phyloP scores from a whole-genome alignment of 352 stramenopile genomes.

The Globisporangium radiosum region DNA sequence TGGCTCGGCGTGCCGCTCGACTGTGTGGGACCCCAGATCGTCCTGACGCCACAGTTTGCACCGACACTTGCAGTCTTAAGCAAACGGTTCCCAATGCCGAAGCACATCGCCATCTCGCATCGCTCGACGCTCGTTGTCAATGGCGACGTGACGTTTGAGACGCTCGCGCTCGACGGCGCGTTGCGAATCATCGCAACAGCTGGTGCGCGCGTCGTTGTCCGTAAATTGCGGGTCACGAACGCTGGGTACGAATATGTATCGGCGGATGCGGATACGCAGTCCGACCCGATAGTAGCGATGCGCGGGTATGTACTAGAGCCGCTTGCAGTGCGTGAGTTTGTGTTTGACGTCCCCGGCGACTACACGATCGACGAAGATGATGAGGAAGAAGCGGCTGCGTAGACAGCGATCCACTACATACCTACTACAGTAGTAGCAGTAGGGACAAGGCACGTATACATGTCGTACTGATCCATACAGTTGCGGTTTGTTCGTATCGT shows the following conservation, averaged over 20 bases:
- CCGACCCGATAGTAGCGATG: conserved; percentile 40
- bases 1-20: conserved; percentile 53
- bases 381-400: neutral
- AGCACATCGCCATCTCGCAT: conserved; percentile 24
- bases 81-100: conserved; percentile 24
- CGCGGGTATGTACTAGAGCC: conserved; percentile 46
- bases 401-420: too few relatives aligned
- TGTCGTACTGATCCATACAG: too few relatives aligned
- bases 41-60: conserved; percentile 34
- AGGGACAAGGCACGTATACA: too few relatives aligned
- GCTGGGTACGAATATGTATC: conserved; percentile 38
- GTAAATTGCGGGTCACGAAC: conserved; percentile 36
- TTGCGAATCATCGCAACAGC: conserved; percentile 34
- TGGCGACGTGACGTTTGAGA: conserved; percentile 36
- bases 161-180: conserved; percentile 41
- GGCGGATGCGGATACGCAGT: conserved; percentile 7
- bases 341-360: conserved; percentile 34
- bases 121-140: conserved; percentile 54
- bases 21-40: conserved; percentile 35
- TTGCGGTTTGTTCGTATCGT: neutral
- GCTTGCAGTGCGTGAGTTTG: conserved; percentile 30
- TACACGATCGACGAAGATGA: conserved; percentile 34
- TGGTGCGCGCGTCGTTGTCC: conserved; percentile 38
- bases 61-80: conserved; percentile 22
- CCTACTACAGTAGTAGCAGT: too few relatives aligned